These are phyloP conservation scores for Carex myosuroides DNA, from an alignment of 176 grass and related monocot species.

Conservation along the genomic window DNA sequence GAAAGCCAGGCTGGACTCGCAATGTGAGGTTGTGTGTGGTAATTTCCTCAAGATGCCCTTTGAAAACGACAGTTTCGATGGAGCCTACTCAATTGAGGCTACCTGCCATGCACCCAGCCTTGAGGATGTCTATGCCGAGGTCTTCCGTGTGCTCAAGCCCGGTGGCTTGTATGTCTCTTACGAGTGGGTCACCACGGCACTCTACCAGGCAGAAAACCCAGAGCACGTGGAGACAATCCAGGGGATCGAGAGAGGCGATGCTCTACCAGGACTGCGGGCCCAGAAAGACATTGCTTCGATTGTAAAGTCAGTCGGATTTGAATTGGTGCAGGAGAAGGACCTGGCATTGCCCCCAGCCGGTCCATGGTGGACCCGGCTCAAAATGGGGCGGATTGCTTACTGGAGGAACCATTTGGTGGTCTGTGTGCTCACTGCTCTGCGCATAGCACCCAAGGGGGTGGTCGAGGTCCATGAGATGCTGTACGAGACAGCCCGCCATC, in stretches of 20 bases:
- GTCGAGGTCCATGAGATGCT: conserved; percentile 97
- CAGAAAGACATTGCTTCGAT: conserved; percentile 65
- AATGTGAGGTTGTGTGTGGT: conserved; percentile 89
- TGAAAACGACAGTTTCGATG: conserved; percentile 67
- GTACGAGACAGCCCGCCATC: conserved; percentile 85
- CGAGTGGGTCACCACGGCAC: conserved; percentile 88
- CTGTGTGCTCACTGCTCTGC: conserved; percentile 72
- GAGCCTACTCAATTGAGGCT: conserved; percentile 96
- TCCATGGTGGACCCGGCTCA: conserved; percentile 91
- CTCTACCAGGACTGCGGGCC: conserved; percentile 65
- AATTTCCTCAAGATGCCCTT: conserved; percentile 98
- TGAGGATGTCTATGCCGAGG: conserved; percentile 90
- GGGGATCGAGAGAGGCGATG: conserved; percentile 86
- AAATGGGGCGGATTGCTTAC: conserved; percentile 92
- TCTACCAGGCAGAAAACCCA: conserved; percentile 58
- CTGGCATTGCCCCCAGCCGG: conserved; percentile 67
- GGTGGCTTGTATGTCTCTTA: conserved; percentile 80
- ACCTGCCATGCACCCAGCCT: conserved; percentile 94
- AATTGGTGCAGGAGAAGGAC: conserved; percentile 78
- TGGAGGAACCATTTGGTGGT: conserved; percentile 95
- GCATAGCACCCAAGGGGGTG: conserved; percentile 87
- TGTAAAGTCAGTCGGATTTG: conserved; percentile 56
- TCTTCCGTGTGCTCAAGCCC: conserved; percentile 78
- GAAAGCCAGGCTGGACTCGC: conserved; percentile 62
- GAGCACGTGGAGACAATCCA: conserved; percentile 80